Percentiles rank a stretch among this genome's conserved stretches.
These are phyloP conservation scores for Tubosaeta brunneosetosa DNA, from an alignment of 768 basidiomycete genomes.

Conservation along the genomic window DNA sequence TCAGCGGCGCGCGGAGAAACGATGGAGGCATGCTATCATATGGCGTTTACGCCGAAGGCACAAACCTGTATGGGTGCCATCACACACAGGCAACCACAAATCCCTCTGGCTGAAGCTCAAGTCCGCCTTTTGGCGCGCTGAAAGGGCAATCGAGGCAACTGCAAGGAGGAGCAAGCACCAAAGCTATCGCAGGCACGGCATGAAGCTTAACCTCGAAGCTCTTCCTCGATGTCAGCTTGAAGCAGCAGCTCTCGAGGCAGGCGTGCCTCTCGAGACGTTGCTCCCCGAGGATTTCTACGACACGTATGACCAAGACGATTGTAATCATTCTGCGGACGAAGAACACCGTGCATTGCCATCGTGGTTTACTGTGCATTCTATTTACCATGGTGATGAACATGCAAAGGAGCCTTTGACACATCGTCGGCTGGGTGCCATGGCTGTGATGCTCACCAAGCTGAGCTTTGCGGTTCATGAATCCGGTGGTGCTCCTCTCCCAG, in stretches of 20 bases:
- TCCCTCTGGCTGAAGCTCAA: constrained; percentile 10
- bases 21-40: constrained; percentile 61
- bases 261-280: constrained; percentile 51
- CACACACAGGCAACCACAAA: constrained; percentile 15
- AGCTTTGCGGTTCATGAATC: constrained; percentile 39
- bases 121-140: constrained; percentile 3
- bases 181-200: constrained; percentile 35
- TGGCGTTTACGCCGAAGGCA: constrained; percentile 53
- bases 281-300: constrained; percentile 38
- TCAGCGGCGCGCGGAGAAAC: constrained; percentile 42
- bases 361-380: constrained; percentile 20
- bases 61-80: constrained; percentile 50
- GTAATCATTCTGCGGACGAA: not conserved
- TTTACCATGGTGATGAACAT: constrained; percentile 14
- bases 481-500: constrained; percentile 4
- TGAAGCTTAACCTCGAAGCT: constrained; percentile 61
- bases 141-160: constrained; percentile 9
- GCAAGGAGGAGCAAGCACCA: constrained; percentile 1
- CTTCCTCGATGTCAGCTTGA: constrained; percentile 53
- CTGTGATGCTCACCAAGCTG: constrained; percentile 49
- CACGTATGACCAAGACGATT: constrained; percentile 5
- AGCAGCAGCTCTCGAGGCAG: constrained; percentile 63
- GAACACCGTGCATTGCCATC: constrained; percentile 1
- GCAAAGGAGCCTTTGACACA: constrained; percentile 41
- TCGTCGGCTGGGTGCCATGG: constrained; percentile 55